Conservation (phyloP, 2,329 filamentous ascomycete genomes). For the Westerdykella sp. region DNA sequence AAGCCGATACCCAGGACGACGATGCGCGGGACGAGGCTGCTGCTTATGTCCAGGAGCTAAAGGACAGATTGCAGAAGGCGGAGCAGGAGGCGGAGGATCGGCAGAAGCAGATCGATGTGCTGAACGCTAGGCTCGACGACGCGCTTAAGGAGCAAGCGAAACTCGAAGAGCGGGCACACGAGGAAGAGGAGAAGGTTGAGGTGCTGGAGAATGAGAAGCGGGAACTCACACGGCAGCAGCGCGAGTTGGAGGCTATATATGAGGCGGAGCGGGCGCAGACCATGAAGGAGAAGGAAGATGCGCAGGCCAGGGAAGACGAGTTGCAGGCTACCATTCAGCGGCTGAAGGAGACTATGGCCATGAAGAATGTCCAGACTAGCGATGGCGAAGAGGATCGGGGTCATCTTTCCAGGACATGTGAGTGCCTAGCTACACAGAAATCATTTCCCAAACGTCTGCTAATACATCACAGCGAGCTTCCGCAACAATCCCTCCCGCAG, state of each 20-base stretch:
- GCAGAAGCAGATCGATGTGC: slow-evolving; percentile 75
- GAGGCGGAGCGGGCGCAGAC: slow-evolving; percentile 83
- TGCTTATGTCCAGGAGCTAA: slow-evolving; percentile 74
- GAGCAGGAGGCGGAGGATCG: slow-evolving; percentile 72
- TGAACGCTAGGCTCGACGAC: slow-evolving; percentile 83
- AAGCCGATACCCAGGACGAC: slow-evolving; percentile 39
- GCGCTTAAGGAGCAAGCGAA: slow-evolving; percentile 74
- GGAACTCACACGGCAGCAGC: slow-evolving; percentile 73
- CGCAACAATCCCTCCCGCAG: slow-evolving; percentile 40
- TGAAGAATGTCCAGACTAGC: slow-evolving; percentile 56
- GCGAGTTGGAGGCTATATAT: slow-evolving; percentile 89
- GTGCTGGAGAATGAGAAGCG: slow-evolving; percentile 76
- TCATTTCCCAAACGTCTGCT: slow-evolving; percentile 7
- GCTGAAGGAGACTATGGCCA: slow-evolving; percentile 80
- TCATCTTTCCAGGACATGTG: slow-evolving; percentile 48
- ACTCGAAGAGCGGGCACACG: slow-evolving; percentile 81
- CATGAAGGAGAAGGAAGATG: slow-evolving; percentile 87
- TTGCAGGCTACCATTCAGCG: slow-evolving; percentile 85
- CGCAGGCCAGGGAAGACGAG: slow-evolving; percentile 77
- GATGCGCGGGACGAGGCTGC: slow-evolving; percentile 74
- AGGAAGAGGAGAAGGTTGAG: slow-evolving; percentile 78
- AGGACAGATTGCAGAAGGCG: slow-evolving; percentile 72
- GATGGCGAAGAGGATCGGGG: slow-evolving; percentile 43
- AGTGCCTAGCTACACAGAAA: slow-evolving; percentile 15
- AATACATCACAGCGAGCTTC: slow-evolving; percentile 34